phyloP scores from a whole-genome alignment of 129 eudicot species.

The Ambrosia artemisiifolia region DNA sequence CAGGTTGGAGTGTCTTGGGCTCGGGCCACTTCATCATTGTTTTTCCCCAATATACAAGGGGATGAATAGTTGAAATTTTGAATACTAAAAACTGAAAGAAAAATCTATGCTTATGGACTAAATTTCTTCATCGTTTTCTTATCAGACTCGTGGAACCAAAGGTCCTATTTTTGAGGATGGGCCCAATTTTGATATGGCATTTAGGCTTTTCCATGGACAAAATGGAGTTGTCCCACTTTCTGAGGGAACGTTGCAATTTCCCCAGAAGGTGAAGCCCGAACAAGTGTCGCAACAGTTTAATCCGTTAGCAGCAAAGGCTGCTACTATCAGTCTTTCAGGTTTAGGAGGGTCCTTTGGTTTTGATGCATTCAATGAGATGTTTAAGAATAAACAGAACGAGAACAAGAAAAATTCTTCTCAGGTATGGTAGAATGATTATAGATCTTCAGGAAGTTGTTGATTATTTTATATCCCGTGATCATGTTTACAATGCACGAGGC shows the following conservation, averaged over 20 bases:
- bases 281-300: slow-evolving; percentile 62
- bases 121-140: background rate
- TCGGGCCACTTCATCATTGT: background rate
- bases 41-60: background rate
- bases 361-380: slow-evolving; percentile 74
- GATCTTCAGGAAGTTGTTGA: background rate
- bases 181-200: slow-evolving; percentile 93
- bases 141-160: slow-evolving; percentile 69
- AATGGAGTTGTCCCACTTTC: slow-evolving; percentile 96
- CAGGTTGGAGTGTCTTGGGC: background rate
- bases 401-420: slow-evolving; percentile 53
- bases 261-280: slow-evolving; percentile 51
- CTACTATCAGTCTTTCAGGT: slow-evolving; percentile 81
- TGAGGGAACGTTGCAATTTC: slow-evolving; percentile 45
- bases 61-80: too few relatives aligned
- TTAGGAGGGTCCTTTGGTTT: slow-evolving; percentile 76
- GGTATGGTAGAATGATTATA: slow-evolving; percentile 31
- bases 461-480: background rate
- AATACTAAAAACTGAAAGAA: background rate
- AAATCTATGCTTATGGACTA: background rate
- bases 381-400: slow-evolving; percentile 52
- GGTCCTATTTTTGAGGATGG: slow-evolving; percentile 99
- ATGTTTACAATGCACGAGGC: background rate
- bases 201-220: slow-evolving; percentile 89
- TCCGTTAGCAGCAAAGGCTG: slow-evolving; percentile 97